Evolutionary conservation across 1,139 yeast species (phyloP).

Genomic region (Yamadazyma triangularis): DNA sequence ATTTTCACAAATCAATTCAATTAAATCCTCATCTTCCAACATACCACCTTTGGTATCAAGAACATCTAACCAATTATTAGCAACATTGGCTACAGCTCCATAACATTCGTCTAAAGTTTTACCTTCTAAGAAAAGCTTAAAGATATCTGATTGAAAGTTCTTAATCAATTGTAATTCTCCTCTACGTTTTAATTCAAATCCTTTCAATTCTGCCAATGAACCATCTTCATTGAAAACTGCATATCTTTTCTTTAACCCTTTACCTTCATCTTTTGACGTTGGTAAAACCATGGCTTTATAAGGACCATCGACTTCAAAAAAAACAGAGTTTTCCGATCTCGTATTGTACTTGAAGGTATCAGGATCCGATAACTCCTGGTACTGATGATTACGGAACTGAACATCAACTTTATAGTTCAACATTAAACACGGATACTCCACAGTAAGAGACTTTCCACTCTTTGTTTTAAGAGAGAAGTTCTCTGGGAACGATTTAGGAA

Average conservation of each 20-base stretch:
- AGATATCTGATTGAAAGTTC: slow-evolving; percentile 92
- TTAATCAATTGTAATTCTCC: slow-evolving; percentile 94
- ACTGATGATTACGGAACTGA: slow-evolving; percentile 88
- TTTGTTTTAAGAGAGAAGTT: slow-evolving; percentile 66
- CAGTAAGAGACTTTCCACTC: slow-evolving; percentile 70
- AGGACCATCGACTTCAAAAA: slow-evolving; percentile 98
- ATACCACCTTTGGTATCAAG: slow-evolving; percentile 81
- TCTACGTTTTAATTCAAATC: slow-evolving; percentile 93
- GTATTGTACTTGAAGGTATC: slow-evolving; percentile 65
- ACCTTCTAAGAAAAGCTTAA: slow-evolving; percentile 88
- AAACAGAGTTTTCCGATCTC: slow-evolving; percentile 86
- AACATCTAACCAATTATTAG: slow-evolving; percentile 94
- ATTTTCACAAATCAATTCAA: slow-evolving; percentile 93
- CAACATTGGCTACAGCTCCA: slow-evolving; percentile 84
- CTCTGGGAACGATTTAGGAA: slow-evolving; percentile 92
- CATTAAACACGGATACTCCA: slow-evolving; percentile 97
- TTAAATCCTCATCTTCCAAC: slow-evolving; percentile 90
- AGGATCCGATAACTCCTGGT: slow-evolving; percentile 79
- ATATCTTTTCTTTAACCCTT: slow-evolving; percentile 91
- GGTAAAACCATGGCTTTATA: slow-evolving; percentile 97
- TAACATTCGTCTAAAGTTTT: slow-evolving; percentile 74
- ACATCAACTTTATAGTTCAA: slow-evolving; percentile 89
- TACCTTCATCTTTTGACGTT: slow-evolving; percentile 96
- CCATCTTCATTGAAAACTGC: slow-evolving; percentile 98
- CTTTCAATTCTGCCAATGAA: slow-evolving; percentile 88